phyloP scores from a whole-genome alignment of 345 rosid genomes.

The Raphanus sativus region DNA sequence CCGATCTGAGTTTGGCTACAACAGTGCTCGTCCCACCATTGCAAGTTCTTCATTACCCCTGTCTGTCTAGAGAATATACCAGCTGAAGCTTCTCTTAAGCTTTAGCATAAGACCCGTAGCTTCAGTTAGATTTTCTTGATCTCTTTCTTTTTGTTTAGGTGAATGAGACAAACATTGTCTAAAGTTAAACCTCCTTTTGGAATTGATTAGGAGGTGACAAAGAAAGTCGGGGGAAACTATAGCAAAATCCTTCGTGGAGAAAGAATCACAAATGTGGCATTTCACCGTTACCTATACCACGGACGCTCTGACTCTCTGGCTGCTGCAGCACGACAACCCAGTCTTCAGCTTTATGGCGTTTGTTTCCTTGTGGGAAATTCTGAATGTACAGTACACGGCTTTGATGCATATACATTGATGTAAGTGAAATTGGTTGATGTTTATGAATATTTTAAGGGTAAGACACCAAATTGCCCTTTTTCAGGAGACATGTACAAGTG shows the following conservation, averaged over 20 bases:
- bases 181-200: neutral
- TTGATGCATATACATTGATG: neutral
- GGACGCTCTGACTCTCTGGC: too few species aligned
- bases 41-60: neutral
- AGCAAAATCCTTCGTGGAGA: slow-evolving; percentile 82
- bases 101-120: neutral
- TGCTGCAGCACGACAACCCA: too few species aligned
- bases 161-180: neutral
- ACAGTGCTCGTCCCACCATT: neutral
- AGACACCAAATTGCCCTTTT: neutral
- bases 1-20: neutral
- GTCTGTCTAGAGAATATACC: neutral
- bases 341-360: too few species aligned
- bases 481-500: slow-evolving; percentile 3
- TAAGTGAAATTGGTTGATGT: neutral
- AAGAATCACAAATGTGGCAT: slow-evolving; percentile 69
- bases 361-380: too few species aligned
- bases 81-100: too few species aligned
- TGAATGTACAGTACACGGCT: too few species aligned
- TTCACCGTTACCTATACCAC: too few species aligned
- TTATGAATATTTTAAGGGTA: neutral
- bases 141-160: neutral
- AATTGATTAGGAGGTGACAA: neutral
- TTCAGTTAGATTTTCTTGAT: neutral
- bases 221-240: slow-evolving; percentile 48